Evolutionary conservation across 2,329 filamentous ascomycete species (phyloP), one percentile per base, ranked within the genome.

Genomic region (Orbilia javanica): DNA sequence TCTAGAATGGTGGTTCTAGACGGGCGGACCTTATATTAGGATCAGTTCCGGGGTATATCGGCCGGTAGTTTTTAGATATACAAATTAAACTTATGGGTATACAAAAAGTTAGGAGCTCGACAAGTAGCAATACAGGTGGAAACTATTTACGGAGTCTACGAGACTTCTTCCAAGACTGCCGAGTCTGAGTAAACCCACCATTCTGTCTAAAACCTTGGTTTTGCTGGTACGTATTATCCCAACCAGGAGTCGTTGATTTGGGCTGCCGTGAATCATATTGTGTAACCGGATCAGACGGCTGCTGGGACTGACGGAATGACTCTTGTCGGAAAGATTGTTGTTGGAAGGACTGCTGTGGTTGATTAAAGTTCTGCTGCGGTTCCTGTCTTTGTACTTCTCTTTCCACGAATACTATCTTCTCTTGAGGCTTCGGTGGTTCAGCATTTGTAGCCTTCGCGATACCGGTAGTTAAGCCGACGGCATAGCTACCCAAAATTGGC

Each of bases 391-490:
- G 20, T 18, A 50, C n/a, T 13, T 44, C 27, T 15, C 53, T 36
- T 5, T 60, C 52, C 1, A 60, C 39, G 20, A 53, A 67, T 18
- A 55, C 46, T 18, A 52, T 67, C 44, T 25, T 39, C 34, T 60
- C 53, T 39, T 60, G n/a, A 3, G 29, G 53, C 31, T 60, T 60
- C 2, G 53, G 53, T 18, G 53, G 53, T 10, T 60, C 53, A 2
- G 53, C 29, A 25, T 60, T 60, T 42, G 53, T 18, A 50, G n/a
- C 60, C 42, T 66, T 34, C 52, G 48, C 39, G 34, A 52, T 46
- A 48, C 15, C n/a, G 36, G 52, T 8, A 15, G n/a, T 25, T 31
- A 63, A 6, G 8, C 4, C 20, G 60, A 46, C 25, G 5, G 34
- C 39, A 27, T 34, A 10, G 15, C 36, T 10, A 13, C 36, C 36